A percentile compares a stretch with the other conserved stretches of the same genome.
These are phyloP conservation scores for Leavenworthia alabamica DNA, from an alignment of 345 rosid species.

Conservation along the genomic window DNA sequence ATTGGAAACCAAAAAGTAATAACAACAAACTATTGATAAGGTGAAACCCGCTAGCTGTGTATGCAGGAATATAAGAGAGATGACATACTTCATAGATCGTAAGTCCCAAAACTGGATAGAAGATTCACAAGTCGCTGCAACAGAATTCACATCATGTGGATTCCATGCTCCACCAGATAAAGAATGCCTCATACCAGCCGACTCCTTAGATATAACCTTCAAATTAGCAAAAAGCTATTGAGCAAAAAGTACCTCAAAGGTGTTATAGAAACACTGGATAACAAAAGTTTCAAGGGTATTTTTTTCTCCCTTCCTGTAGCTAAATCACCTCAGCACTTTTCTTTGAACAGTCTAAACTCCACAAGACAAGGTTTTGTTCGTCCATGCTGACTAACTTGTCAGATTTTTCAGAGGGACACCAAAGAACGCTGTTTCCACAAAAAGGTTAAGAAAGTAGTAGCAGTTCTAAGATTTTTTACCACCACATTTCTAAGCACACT, in stretches of 20 bases:
- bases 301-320: neutral
- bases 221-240: neutral
- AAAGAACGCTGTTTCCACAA: conserved; percentile 47
- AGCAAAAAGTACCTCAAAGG: neutral
- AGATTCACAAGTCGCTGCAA: conserved; percentile 80
- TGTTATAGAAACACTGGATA: neutral
- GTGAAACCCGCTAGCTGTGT: neutral
- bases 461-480: neutral
- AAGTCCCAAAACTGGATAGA: conserved; percentile 89
- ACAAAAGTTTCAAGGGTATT: neutral
- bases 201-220: conserved; percentile 72
- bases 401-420: conserved; percentile 78
- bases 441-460: neutral
- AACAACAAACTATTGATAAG: conserved; percentile 1
- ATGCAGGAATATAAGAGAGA: neutral
- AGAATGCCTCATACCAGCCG: conserved; percentile 71
- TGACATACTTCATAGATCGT: conserved; percentile 66
- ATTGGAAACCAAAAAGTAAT: neutral
- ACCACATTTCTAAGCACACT: neutral
- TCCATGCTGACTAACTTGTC: conserved; percentile 86
- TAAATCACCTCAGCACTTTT: conserved; percentile 60
- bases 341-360: conserved; percentile 70
- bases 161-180: conserved; percentile 91
- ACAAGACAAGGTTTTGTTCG: conserved; percentile 58
- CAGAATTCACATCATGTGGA: conserved; percentile 73